Conservation (phyloP, 2,329 filamentous ascomycete species). For the Arthroderma uncinatum region DNA sequence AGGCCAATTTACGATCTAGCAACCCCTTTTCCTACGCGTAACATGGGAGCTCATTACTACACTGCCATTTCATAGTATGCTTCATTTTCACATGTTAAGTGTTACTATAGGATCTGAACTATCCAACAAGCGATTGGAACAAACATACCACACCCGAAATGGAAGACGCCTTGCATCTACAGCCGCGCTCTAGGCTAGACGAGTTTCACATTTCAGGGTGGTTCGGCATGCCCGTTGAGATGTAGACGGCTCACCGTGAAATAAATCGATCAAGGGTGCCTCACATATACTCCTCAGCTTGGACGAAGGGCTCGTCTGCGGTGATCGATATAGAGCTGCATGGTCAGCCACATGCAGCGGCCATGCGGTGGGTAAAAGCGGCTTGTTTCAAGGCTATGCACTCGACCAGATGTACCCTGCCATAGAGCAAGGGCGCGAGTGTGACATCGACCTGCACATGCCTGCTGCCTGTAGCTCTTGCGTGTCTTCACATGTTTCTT, state of each 20-base stretch:
- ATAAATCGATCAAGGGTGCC: neutral
- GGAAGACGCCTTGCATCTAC: neutral
- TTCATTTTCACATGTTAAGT: neutral
- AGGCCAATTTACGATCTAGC: too few species aligned
- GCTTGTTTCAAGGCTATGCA: neutral
- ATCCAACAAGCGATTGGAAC: neutral
- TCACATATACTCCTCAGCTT: neutral
- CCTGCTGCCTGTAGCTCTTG: neutral
- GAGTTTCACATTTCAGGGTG: neutral
- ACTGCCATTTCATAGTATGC: neutral
- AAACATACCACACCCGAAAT: neutral
- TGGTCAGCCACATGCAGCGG: neutral
- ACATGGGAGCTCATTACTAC: neutral
- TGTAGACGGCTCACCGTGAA: neutral
- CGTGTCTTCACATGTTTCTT: slow-evolving; percentile 2
- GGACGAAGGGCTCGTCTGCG: too few species aligned
- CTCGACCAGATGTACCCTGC: neutral
- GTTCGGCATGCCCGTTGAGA: neutral
- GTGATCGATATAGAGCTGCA: neutral
- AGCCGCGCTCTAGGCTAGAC: neutral
- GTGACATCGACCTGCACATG: neutral
- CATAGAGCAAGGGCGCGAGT: neutral
- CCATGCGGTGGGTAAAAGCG: neutral
- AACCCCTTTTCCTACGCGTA: neutral
- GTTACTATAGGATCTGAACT: neutral